Evolutionary conservation across 1,139 yeast species (phyloP).

Genomic region (Suhomyces atakaporum): DNA sequence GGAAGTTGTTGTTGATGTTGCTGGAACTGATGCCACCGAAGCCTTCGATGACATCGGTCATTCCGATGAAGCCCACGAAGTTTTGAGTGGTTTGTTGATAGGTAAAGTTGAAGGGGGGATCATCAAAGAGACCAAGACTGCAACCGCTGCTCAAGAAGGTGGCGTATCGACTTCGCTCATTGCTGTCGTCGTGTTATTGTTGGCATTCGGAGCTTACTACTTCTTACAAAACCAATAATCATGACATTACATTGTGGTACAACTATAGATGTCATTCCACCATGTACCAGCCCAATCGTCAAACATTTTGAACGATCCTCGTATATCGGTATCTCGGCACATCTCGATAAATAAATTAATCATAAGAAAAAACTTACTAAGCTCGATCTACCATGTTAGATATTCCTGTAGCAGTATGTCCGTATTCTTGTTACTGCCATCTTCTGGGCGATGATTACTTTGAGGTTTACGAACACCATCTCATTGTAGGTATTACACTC

Average conservation of each 20-base stretch:
- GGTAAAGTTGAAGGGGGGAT: constrained; percentile 60
- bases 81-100: constrained; percentile 64
- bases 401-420: too few relatives aligned
- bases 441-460: too few relatives aligned
- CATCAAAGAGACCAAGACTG: constrained; percentile 28
- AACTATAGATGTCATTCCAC: background rate
- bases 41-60: constrained; percentile 97
- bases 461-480: too few relatives aligned
- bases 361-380: too few relatives aligned
- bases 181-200: constrained; percentile 17
- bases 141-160: constrained; percentile 26
- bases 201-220: constrained; percentile 21
- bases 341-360: too few relatives aligned
- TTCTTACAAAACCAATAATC: constrained; percentile 16
- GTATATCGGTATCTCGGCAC: background rate
- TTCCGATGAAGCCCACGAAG: constrained; percentile 90
- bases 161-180: constrained; percentile 33
- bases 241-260: background rate
- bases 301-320: background rate
- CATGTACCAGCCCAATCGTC: background rate
- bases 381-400: too few relatives aligned
- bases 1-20: constrained; percentile 88
- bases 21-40: constrained; percentile 91
- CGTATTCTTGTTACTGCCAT: too few relatives aligned
- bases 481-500: too few relatives aligned